Percentiles rank a stretch among this genome's conserved stretches.
Evolutionary conservation across 148 eudicot genomes (phyloP).

Genomic region (Cornus florida): DNA sequence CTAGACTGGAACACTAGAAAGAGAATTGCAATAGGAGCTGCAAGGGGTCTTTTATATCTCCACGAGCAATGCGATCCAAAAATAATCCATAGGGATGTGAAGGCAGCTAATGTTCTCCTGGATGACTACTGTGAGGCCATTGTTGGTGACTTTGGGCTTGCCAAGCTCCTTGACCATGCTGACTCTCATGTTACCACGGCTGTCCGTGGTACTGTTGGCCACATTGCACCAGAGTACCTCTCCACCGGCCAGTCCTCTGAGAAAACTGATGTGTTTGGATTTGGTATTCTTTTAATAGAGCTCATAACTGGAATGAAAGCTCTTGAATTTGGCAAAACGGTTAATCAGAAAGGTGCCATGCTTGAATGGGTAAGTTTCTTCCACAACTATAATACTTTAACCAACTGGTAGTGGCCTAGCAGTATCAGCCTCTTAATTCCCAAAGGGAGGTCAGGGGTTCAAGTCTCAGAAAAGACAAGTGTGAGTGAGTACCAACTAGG

Average conservation of each 20-base stretch:
- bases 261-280: slow-evolving; percentile 93
- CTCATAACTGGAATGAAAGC: slow-evolving; percentile 93
- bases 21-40: slow-evolving; percentile 87
- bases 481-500: too few relatives aligned
- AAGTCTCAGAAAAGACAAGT: too few relatives aligned
- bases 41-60: slow-evolving; percentile 79
- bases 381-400: background rate
- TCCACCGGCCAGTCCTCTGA: slow-evolving; percentile 96
- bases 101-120: slow-evolving; percentile 85
- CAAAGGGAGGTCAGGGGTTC: too few relatives aligned
- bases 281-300: slow-evolving; percentile 85
- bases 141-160: slow-evolving; percentile 97
- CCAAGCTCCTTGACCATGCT: slow-evolving; percentile 87
- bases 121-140: slow-evolving; percentile 83
- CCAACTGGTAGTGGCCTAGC: too few relatives aligned
- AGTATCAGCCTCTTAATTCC: too few relatives aligned
- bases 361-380: slow-evolving; percentile 79
- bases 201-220: slow-evolving; percentile 93
- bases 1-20: slow-evolving; percentile 94
- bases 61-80: slow-evolving; percentile 99
- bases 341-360: slow-evolving; percentile 88
- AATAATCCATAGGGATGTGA: slow-evolving; percentile 92
- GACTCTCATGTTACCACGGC: slow-evolving; percentile 95
- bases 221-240: slow-evolving; percentile 93
- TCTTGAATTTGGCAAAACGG: slow-evolving; percentile 80